Base-by-base conservation (phyloP, 1,284 basidiomycete species). In the Termitomyces sp. region DNA sequence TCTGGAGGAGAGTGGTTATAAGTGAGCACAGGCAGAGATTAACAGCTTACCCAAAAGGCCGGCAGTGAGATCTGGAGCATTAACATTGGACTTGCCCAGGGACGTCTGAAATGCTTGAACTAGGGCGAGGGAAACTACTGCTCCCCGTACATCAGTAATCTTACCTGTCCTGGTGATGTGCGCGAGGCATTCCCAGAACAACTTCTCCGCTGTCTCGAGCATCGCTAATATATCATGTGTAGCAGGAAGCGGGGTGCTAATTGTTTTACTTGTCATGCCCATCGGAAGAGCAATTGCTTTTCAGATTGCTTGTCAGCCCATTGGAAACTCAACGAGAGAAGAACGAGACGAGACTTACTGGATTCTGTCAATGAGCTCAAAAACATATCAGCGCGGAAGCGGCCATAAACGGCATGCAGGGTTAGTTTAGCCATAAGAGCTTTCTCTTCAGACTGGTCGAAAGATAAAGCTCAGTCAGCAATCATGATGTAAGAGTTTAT, bases 311-410 rank as follows among this genome's bases (percentile, higher is more conserved):
- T 6, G 14, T 47, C 10, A 47, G 42, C 19, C n/a, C 13, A 16
- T 16, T 26, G 21, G 21, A 34, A 46, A 31, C 9, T 24, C 18
- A 24, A 9, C 13, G 21, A 44, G 35, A 21, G 14, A 5, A 16
- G 31, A 40, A 14, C 30, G 24, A 26, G n/a, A 42, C 43, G 11
- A 31, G 5, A 72, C 84, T 38, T 60, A 92, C 91, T 86, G 9
- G 92, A 93, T 68, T 96, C 93, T 0, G 86, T 79, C 16, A 95
- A 70, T 1, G 91, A 93, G 62, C 84, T 92, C 57, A 95, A 73
- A 68, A 92, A 91, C 73, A 95, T 86, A 63, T 95, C 91, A 0
- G 83, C 78, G 45, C 82, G 82, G 73, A 93, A 92, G 21, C 82
- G 83, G 45, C 79, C 78, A 62, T 91, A 86, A 0, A 88, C 88